Conservation (phyloP, 345 rosid genomes). For the Salix udensis region DNA sequence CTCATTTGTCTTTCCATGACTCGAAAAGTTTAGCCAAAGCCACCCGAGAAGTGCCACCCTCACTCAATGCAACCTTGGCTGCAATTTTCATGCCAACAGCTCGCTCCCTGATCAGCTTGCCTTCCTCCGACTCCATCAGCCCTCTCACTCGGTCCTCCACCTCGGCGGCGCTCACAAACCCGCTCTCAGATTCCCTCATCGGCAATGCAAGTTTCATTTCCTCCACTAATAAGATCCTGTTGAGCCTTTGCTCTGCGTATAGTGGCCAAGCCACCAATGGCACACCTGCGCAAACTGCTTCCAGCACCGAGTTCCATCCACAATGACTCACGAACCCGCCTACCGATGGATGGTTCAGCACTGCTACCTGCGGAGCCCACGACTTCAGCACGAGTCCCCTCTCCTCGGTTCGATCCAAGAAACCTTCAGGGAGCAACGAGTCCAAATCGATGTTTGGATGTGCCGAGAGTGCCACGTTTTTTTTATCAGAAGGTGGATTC, state of each 20-base stretch:
- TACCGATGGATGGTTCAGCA: slow-evolving; percentile 39
- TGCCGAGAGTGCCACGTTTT: slow-evolving; percentile 5
- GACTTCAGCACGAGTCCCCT: slow-evolving; percentile 47
- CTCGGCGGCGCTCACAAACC: slow-evolving; percentile 32
- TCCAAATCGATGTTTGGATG: slow-evolving; percentile 18
- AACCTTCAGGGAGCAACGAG: slow-evolving; percentile 30
- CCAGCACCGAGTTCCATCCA: slow-evolving; percentile 68
- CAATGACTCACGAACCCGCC: slow-evolving; percentile 67
- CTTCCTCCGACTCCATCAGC: slow-evolving; percentile 30
- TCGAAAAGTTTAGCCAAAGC: slow-evolving; percentile 14
- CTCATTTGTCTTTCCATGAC: slow-evolving; percentile 1
- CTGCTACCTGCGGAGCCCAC: slow-evolving; percentile 60
- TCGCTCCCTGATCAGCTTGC: slow-evolving; percentile 16
- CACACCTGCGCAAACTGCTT: slow-evolving; percentile 46
- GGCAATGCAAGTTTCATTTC: slow-evolving; percentile 50
- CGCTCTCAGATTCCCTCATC: slow-evolving; percentile 33
- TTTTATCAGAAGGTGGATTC: slow-evolving; percentile 23
- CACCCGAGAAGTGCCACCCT: slow-evolving; percentile 20
- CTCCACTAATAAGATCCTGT: slow-evolving; percentile 40
- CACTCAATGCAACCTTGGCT: slow-evolving; percentile 12
- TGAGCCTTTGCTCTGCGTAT: slow-evolving; percentile 43
- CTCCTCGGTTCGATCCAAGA: slow-evolving; percentile 30
- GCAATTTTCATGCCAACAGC: slow-evolving; percentile 4
- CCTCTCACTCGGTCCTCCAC: slow-evolving; percentile 32
- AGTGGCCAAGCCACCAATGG: slow-evolving; percentile 51